These are phyloP conservation scores for Ceratocystis colombiana DNA, from an alignment of 2,329 filamentous ascomycete species.

Conservation along the genomic window DNA sequence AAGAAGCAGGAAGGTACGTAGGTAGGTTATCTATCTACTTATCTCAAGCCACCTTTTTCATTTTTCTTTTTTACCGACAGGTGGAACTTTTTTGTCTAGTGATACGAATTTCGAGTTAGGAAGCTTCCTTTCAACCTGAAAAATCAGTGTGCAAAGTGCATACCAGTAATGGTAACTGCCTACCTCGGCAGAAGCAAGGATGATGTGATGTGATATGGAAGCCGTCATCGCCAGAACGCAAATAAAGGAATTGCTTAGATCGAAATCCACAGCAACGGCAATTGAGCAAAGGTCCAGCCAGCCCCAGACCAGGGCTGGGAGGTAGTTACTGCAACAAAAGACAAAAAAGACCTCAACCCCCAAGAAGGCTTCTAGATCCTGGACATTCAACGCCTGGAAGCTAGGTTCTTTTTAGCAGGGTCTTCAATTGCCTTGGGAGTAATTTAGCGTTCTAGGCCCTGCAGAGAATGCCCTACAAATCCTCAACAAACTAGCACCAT, in stretches of 20 bases:
- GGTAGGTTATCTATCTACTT: background rate
- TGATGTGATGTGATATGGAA: background rate
- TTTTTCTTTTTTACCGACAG: background rate
- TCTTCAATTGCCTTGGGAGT: background rate
- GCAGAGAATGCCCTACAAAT: background rate
- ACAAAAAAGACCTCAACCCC: conserved; percentile 15
- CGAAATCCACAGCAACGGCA: conserved; percentile 9
- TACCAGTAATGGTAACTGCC: background rate
- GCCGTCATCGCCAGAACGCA: background rate
- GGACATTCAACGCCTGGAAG: background rate
- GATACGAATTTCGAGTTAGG: background rate
- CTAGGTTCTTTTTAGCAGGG: background rate
- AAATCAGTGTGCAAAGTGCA: background rate
- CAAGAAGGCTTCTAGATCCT: background rate
- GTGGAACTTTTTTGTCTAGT: background rate
- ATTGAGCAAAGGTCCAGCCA: conserved; percentile 5
- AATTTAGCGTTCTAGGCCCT: background rate
- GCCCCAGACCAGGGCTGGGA: conserved; percentile 8
- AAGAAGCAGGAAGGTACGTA: conserved; percentile 6
- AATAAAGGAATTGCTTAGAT: background rate
- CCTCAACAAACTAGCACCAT: background rate
- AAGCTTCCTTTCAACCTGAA: conserved; percentile 2
- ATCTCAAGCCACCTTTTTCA: background rate
- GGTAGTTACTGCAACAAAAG: background rate
- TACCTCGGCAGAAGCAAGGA: conserved; percentile 21